Base-by-base conservation (phyloP, 2,329 filamentous ascomycete genomes). In the Calonectria hawksworthii region DNA sequence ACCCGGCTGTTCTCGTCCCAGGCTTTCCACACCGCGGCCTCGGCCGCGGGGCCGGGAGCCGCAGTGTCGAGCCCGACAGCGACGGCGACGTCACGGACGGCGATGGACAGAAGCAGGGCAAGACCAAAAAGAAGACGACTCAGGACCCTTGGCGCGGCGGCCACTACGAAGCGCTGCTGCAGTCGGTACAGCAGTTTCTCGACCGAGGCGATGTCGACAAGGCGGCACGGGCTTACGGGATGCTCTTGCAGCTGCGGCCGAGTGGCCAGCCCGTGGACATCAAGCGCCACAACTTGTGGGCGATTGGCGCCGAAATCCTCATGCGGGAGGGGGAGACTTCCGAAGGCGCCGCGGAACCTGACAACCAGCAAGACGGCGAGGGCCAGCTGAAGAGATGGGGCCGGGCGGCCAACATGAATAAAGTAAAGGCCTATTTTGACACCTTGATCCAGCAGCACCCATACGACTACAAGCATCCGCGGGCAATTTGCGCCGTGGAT, bases 291-390 rank as follows among this genome's bases (percentile, higher is more conserved):
- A 90, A 92, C 44, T 90, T 94, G 77, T 98, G 96, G 96, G 93
- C 93, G 18, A 90, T 98, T 56, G 96, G 95, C 0, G 95, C 95
- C 2, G 96, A 98, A 85, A 91, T 98, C 26, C 86, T 98, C 71
- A 92, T 98, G 86, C 91, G 94, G 21, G 86, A 89, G 34, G 89
- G 88, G 9, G 86, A 89, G 74, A 81, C 86, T 81, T 77, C 79
- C 9, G 50, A 28, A 41, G 10, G 4, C 8, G 10, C 36, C 23
- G n/a, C 16, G 68, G 28, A 23, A 72, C 71, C 32, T 72, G 54
- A 61, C 36, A 52, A 52, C 3, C 23, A 6, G 64, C 54, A 69
- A 38, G 16, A 71, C 14, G 32, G 66, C 13, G 23, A 68, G 10
- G 26, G 51, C 23, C 11, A 52, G 11, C 56, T 67, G 54, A 75